Base-by-base conservation (phyloP, 768 basidiomycete species). In the Trametes elegans region DNA sequence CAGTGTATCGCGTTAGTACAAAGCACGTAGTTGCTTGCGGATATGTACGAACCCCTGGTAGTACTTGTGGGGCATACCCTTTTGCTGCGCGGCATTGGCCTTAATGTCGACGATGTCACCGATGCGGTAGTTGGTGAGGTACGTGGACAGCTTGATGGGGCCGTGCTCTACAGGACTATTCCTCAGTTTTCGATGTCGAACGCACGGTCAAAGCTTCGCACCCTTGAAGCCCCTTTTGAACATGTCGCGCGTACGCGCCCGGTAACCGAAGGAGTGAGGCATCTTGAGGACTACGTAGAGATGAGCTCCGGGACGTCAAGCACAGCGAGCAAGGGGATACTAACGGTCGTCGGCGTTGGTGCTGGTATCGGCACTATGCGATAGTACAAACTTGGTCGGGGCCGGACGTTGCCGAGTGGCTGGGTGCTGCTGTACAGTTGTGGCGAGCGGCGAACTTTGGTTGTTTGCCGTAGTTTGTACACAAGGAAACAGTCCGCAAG, bases 61-160 rank as follows among this genome's bases (percentile, higher is more conserved):
- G 83, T 82, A 95, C 77, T 98, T 98, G 82, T 98, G 96, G 73
- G 95, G 95, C 93, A 98, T 97, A 75, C 97, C 97, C 88, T 95
- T 96, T 85, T 99, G 97, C 76, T 97, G 91, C 39, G 97, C 92
- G 57, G 95, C 84, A 70, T 99, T 98, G 64, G 96, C 96, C 80
- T 97, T 98, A 84, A 99, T 98, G 78, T 99, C 97, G 66, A 99
- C 97, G 66, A 98, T 97, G 72, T 99, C 97, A 60, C 97, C 97
- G 63, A 98, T 85, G 63, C 84, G 84, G 85, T 89, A 99, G 78
- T 85, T 85, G 75, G 88, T 82, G 68, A 98, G 78, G 85, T 85
- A 98, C 19, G 94, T 98, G 61, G 96, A 94, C 70, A 98, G 58
- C 72, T 90, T 90, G 59, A 94, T 80, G 63, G 82, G 82, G 70